Base-by-base conservation (phyloP, 768 basidiomycete genomes). In the Clitopilus passeckerianus region DNA sequence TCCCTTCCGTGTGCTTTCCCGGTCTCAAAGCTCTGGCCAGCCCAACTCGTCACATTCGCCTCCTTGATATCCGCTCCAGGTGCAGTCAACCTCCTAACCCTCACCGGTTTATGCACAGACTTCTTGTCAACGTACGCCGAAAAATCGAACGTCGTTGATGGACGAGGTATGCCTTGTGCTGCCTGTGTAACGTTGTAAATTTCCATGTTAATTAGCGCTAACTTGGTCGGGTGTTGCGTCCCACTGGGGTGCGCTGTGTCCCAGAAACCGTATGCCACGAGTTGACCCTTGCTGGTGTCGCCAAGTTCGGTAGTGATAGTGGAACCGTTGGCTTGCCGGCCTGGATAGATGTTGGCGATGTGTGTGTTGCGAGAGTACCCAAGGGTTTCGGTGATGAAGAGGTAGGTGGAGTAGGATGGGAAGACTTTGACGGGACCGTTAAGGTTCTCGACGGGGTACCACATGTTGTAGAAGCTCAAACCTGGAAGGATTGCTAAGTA, bases 211-310 rank as follows among this genome's bases (percentile, higher is more conserved):
- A 83, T 67, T 5, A 83, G 70, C 0, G 77, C 81, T 5, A 83
- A 65, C 65, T 82, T 83, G 16, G 72, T 62, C 0, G 81, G 80
- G 59, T 73, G 76, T 6, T 65, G 56, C n/a, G 67, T 63, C 1
- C 67, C 65, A 15, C 65, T 64, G 9, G 72, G 59, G 23, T 54
- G 54, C 7, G 59, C 60, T 30, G 67, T 67, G 46, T 77, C 77
- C 81, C 82, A 83, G 61, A 83, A 78, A 6, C 78, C 82, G 59
- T 83, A 84, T 0, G 74, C 76, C 14, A 82, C 78, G 8, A 82
- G 67, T 59, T 82, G 77, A n/a, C 81, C 80, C 10, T 72, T 68
- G 4, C 79, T 79, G 20, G 64, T 60, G 59, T 83, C 81, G 0
- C 81, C 81, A 4, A 77, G 71, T 27, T 74, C 77, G 0, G 81